phyloP scores from a whole-genome alignment of 2,329 filamentous ascomycete species.

The Colletotrichum chlorophyti region DNA sequence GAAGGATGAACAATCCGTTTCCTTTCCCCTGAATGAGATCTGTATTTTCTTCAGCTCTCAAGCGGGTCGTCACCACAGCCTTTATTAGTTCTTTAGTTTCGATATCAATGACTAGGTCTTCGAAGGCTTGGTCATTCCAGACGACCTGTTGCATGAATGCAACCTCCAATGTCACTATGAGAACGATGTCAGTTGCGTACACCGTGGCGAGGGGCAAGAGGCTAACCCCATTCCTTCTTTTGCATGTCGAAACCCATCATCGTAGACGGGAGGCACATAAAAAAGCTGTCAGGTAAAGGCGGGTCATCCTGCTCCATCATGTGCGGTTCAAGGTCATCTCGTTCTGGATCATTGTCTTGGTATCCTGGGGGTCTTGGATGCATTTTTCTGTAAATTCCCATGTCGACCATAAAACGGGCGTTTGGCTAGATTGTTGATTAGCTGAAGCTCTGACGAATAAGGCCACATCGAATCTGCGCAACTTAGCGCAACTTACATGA shows the following conservation, averaged over 20 bases:
- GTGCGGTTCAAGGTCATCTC: neutral
- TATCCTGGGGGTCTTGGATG: neutral
- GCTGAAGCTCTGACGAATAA: no score
- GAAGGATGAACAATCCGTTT: slow-evolving; percentile 40
- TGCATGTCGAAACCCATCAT: neutral
- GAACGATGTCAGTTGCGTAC: no score
- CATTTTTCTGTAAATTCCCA: neutral
- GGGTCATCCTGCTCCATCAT: neutral
- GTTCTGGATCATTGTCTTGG: neutral
- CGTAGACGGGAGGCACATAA: neutral
- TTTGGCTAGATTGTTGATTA: neutral
- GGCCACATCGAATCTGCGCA: no score
- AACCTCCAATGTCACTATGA: no score
- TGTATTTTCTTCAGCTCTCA: slow-evolving; percentile 27
- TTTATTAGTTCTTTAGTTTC: slow-evolving; percentile 37
- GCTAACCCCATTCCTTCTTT: neutral
- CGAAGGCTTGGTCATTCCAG: slow-evolving; percentile 29
- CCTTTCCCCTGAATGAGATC: slow-evolving; percentile 41
- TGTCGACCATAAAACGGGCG: neutral
- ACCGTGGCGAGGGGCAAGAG: no score
- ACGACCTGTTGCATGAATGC: neutral
- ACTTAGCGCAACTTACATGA: neutral
- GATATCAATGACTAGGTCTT: slow-evolving; percentile 23
- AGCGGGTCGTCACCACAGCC: slow-evolving; percentile 34
- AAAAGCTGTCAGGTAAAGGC: neutral